These are phyloP conservation scores for Diaporthe destruens DNA, from an alignment of 2,329 filamentous ascomycete genomes.

Conservation along the genomic window DNA sequence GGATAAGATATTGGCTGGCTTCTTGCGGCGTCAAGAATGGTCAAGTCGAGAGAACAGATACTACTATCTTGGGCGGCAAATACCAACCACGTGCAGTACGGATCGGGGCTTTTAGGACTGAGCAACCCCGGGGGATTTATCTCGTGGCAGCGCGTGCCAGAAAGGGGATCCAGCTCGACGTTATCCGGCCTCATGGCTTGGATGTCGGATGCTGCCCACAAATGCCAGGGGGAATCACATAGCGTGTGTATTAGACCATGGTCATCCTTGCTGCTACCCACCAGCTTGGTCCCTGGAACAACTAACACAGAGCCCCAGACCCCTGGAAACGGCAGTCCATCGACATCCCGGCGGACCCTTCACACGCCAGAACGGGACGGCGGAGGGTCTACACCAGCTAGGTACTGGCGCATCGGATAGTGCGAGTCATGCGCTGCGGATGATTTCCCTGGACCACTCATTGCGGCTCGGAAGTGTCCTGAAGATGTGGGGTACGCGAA, in stretches of 20 bases:
- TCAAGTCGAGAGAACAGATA: slow-evolving; percentile 1
- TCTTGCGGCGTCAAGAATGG: not conserved
- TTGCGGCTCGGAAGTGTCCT: slow-evolving; percentile 13
- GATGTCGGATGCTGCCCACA: slow-evolving; percentile 26
- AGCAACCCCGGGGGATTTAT: slow-evolving; percentile 26
- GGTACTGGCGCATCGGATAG: not conserved
- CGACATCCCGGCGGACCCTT: not conserved
- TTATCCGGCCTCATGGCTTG: slow-evolving; percentile 10
- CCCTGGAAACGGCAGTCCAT: not conserved
- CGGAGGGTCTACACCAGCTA: not conserved
- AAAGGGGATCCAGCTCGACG: slow-evolving; percentile 18
- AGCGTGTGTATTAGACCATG: not conserved
- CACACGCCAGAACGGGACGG: too few relatives aligned
- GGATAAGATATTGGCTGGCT: not conserved
- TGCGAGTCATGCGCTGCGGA: slow-evolving; percentile 18
- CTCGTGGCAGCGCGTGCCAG: slow-evolving; percentile 11
- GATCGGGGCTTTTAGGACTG: slow-evolving; percentile 5
- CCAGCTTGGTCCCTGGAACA: not conserved
- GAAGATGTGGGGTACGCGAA: not conserved
- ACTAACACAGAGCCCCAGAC: not conserved
- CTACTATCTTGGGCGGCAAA: not conserved
- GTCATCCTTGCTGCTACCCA: slow-evolving; percentile 24
- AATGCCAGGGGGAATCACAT: too few relatives aligned
- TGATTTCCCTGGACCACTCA: not conserved
- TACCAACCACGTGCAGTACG: slow-evolving; percentile 11